Percentiles rank a stretch among this genome's conserved stretches.
Conservation (phyloP, 106 monocot genomes). For the Phalaenopsis equestris region DNA sequence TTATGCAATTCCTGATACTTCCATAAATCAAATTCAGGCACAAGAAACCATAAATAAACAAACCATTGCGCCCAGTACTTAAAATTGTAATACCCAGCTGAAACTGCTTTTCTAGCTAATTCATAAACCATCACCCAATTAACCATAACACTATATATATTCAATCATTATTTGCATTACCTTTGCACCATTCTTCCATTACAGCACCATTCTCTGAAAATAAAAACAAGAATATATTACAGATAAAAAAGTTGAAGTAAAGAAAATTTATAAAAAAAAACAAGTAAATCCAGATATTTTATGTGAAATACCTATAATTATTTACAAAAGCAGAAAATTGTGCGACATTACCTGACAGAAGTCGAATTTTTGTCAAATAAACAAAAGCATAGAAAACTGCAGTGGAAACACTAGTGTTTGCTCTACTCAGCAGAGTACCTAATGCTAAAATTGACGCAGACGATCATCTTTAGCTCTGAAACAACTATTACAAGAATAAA, state of each 20-base stretch:
- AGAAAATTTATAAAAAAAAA: neutral
- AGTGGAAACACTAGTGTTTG: neutral
- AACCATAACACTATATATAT: neutral
- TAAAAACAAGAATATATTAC: conserved; percentile 7
- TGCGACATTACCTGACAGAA: neutral
- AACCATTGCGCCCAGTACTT: no score
- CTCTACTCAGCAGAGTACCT: conserved; percentile 1
- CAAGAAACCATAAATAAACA: no score
- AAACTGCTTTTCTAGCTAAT: neutral
- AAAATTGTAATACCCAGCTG: no score
- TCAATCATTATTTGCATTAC: neutral
- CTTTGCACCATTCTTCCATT: conserved; percentile 6
- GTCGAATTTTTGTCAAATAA: neutral
- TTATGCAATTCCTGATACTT: no score
- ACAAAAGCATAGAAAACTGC: neutral
- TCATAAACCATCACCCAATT: neutral
- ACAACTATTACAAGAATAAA: conserved; percentile 11
- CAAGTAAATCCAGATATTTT: neutral
- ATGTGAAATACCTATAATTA: no score
- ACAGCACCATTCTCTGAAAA: conserved; percentile 9
- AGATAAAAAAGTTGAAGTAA: neutral
- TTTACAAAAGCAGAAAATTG: neutral
- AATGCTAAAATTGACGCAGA: conserved; percentile 4
- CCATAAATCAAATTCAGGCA: no score
- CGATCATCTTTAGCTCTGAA: conserved; percentile 5